Conservation (phyloP, 345 rosid species). For the Xanthoceras sorbifolium region DNA sequence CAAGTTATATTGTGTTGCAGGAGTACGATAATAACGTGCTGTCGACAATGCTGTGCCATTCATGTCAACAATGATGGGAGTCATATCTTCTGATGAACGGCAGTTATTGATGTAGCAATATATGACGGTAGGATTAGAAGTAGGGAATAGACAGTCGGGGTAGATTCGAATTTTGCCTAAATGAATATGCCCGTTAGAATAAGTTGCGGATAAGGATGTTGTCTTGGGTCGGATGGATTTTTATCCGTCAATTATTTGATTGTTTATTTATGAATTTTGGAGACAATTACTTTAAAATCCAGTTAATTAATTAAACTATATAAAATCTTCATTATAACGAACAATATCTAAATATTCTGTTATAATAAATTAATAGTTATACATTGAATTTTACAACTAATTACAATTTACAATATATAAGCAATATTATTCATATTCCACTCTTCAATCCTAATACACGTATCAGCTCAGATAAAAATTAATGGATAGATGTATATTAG, state of each 20-base stretch:
- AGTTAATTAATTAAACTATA: too few species aligned
- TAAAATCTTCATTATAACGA: too few species aligned
- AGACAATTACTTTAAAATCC: not conserved
- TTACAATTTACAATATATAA: too few species aligned
- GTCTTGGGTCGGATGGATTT: not conserved
- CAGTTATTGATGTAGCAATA: not conserved
- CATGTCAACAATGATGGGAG: not conserved
- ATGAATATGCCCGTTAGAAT: not conserved
- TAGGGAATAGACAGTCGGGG: not conserved
- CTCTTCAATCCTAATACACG: too few species aligned
- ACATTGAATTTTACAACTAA: too few species aligned
- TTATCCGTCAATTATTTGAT: not conserved
- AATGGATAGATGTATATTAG: too few species aligned
- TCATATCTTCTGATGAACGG: not conserved
- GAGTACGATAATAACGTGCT: not conserved
- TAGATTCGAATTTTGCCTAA: conserved; percentile 7
- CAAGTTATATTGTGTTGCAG: not conserved
- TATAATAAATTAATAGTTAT: too few species aligned
- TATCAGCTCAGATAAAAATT: too few species aligned
- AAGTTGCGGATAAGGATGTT: not conserved
- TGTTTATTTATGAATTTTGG: not conserved
- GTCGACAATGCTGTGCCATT: too few species aligned
- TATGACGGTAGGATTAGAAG: not conserved
- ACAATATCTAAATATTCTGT: too few species aligned
- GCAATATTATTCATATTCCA: too few species aligned